Base-by-base conservation (phyloP, 768 basidiomycete species). In the Suillus paluster region DNA sequence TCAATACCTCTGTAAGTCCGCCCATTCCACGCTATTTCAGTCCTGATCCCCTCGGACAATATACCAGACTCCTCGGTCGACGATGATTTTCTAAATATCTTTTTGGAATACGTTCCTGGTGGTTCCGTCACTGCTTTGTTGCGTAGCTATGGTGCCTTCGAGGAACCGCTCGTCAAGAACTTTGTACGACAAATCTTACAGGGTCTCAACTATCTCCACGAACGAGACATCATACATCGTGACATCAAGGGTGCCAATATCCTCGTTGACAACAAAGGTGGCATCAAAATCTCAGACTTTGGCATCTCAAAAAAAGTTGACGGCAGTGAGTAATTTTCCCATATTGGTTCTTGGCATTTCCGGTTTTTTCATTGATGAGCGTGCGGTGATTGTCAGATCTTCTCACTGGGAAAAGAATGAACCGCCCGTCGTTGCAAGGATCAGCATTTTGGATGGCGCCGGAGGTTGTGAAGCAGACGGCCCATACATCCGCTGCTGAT, bases 391-490 rank as follows among this genome's bases (percentile, higher is more conserved):
- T 42, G 12, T 1, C 55, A 82, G 79, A 77, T 65, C 73, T 84
- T 34, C 70, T 81, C 36, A 79, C 79, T 25, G 88, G 88, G 12
- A 87, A 90, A 60, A 87, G 90, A 25, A 84, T 88, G 48, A 90
- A 98, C 72, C 84, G 97, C 8, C 93, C 95, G 5, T 99, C 97
- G 1, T 79, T 99, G 6, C 97, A 99, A 75, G 97, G 97, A 2
- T 97, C 95, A 1, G 96, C 98, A 12, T 99, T 97, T 77, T 99
- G 97, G 97, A 98, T 99, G 97, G 97, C 97, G 0, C 97, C 97
- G 0, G 97, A 98, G 76, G 95, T 98, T 21, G 97, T 99, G 62
- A 96, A 96, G 71, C 97, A 99, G 78, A 95, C 89, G 27, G 86
- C 88, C 0, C 94, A 97, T 71, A 96, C 95, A 11, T 84, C 82